Conservation (phyloP, 306 rosid genomes). For the Dalbergia cultrata region DNA sequence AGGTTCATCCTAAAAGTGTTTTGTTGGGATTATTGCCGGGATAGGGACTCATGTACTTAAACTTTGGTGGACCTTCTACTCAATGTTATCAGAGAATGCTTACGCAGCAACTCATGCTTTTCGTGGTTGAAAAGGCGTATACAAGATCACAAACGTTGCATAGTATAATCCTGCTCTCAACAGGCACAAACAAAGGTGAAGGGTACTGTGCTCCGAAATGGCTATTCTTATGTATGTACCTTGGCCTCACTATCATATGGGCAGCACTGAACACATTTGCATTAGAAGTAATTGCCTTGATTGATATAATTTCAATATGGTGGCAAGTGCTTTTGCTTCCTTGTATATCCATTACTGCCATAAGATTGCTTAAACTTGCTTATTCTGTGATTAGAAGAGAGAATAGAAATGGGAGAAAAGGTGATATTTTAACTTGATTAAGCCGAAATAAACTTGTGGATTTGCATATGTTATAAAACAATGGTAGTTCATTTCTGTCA, state of each 20-base stretch:
- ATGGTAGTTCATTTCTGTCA: neutral
- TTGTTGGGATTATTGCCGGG: slow-evolving; percentile 88
- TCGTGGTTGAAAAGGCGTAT: slow-evolving; percentile 72
- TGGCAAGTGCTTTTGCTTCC: slow-evolving; percentile 74
- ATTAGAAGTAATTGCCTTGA: slow-evolving; percentile 78
- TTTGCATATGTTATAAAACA: slow-evolving; percentile 1
- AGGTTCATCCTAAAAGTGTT: too few relatives aligned
- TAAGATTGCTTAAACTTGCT: slow-evolving; percentile 20
- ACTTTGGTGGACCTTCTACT: neutral
- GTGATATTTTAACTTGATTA: neutral
- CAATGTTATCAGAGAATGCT: slow-evolving; percentile 20
- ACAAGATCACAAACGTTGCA: slow-evolving; percentile 88
- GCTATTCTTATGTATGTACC: slow-evolving; percentile 85
- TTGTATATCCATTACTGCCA: slow-evolving; percentile 6
- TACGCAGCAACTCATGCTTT: slow-evolving; percentile 33
- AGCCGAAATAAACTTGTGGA: neutral
- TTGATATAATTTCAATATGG: slow-evolving; percentile 85
- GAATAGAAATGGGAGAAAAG: neutral
- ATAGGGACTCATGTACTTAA: slow-evolving; percentile 82
- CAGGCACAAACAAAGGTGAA: slow-evolving; percentile 84
- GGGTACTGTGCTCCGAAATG: slow-evolving; percentile 88
- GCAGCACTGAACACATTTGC: slow-evolving; percentile 88
- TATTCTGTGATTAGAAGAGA: slow-evolving; percentile 10
- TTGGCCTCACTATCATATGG: slow-evolving; percentile 84
- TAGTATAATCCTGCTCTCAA: slow-evolving; percentile 72